Base-by-base conservation (phyloP, 306 rosid genomes). In the Quercus alba region DNA sequence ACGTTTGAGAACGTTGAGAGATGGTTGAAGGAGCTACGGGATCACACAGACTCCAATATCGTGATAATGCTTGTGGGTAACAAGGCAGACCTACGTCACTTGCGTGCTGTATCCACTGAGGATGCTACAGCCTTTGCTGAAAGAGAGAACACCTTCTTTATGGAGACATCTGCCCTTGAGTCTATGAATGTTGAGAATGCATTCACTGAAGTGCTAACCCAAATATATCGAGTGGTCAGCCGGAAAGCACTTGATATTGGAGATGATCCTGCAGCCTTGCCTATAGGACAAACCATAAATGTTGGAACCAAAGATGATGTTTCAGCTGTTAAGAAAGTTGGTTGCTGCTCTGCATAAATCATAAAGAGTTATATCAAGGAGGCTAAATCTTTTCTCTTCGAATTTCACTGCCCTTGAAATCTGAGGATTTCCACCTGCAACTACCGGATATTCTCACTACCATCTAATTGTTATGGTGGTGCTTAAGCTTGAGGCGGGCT, bases 1-100 rank as follows among this genome's bases (percentile, higher is more conserved):
- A 89, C 92, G 20, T 89, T 89, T 28, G 92, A 89, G 83, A 89
- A 89, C 20, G 87, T 89, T 7, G 92, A 86, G 82, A 89, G 92
- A 75, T 89, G 92, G 88, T 49, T 89, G 61, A 89, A 89, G 86
- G 92, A 89, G 88, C 79, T 89, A 35, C 84, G 90, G 58, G 88
- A 81, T 78, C 92, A 89, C 56, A 89, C 92, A n/a, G 90, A 89
- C 59, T 62, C 92, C 85, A 86, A 89, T 74, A 84, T 84, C 18
- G 84, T 80, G 73, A 84, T 89, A 76, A 89, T 89, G 90, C 83
- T 89, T 8, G 88, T 89, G 19, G 90, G 90, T 58, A 89, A 86
- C 81, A 89, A 89, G 77, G 88, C 88, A 23, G 92, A 89, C 23
- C 81, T 86, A 67, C 87, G 86, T 3, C 88, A 89, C 69, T 55